Evolutionary conservation across 208 protist species (phyloP).

Genomic region (Trypanosoma theileri): DNA sequence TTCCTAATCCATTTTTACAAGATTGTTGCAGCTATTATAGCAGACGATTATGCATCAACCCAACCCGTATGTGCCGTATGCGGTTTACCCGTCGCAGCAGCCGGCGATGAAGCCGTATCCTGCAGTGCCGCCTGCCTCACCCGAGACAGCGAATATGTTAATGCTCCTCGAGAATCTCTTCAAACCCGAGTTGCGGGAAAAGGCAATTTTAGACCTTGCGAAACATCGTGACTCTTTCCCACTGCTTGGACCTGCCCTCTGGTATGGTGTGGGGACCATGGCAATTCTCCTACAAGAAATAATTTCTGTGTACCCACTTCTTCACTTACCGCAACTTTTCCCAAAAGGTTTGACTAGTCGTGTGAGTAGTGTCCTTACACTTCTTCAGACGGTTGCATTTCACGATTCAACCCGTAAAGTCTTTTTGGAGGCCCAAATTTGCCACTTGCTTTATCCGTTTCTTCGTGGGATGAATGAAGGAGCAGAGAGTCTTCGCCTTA

Average conservation of each 20-base stretch:
- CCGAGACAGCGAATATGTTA: conserved; percentile 39
- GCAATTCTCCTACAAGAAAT: conserved; percentile 98
- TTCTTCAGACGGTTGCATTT: conserved; percentile 98
- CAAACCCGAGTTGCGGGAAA: conserved; percentile 81
- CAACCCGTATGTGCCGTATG: conserved; percentile 19
- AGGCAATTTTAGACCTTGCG: conserved; percentile 92
- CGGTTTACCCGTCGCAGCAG: conserved; percentile 28
- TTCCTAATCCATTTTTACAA: no score
- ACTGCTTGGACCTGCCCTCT: conserved; percentile 96
- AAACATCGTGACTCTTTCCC: conserved; percentile 95
- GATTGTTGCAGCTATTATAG: no score
- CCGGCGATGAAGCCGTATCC: conserved; percentile 24
- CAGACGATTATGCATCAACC: conserved; percentile 22
- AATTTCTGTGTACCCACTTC: conserved; percentile 97
- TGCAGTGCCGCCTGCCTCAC: conserved; percentile 5
- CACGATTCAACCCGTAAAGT: conserved; percentile 95
- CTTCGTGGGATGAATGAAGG: conserved; percentile 94
- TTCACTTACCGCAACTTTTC: conserved; percentile 69
- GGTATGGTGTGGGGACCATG: conserved; percentile 98
- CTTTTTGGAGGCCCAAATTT: conserved; percentile 99
- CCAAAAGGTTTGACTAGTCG: conserved; percentile 88
- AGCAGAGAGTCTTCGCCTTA: conserved; percentile 98
- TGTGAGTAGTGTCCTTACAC: conserved; percentile 98
- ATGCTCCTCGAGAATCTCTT: conserved; percentile 63
- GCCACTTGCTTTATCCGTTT: conserved; percentile 99